These are phyloP conservation scores for Geotrichum citri-aurantii DNA, from an alignment of 1,139 yeast genomes.

Conservation along the genomic window DNA sequence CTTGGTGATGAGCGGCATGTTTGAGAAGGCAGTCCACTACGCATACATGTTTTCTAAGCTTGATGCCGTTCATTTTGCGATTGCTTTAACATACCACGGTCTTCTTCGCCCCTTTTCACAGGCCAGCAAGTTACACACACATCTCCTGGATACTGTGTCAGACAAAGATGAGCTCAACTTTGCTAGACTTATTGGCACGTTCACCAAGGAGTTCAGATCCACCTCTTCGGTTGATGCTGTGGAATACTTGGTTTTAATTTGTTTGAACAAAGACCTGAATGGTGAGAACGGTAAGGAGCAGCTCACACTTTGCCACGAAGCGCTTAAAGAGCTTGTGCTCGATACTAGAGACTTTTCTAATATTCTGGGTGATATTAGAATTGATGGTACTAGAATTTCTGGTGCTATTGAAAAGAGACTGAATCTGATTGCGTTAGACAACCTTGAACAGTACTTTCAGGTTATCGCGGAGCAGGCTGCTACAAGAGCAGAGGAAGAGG, in stretches of 20 bases:
- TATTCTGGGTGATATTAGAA: conserved; percentile 71
- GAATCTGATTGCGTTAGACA: conserved; percentile 54
- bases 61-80: conserved; percentile 86
- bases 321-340: conserved; percentile 75
- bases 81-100: conserved; percentile 73
- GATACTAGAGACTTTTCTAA: conserved; percentile 81
- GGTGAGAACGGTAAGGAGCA: conserved; percentile 28
- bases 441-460: conserved; percentile 50
- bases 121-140: background rate
- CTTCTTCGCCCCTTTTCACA: conserved; percentile 47
- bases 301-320: conserved; percentile 62
- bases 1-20: conserved; percentile 68
- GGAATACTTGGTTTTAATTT: conserved; percentile 73
- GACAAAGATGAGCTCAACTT: conserved; percentile 33
- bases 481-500: conserved; percentile 83
- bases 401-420: conserved; percentile 83
- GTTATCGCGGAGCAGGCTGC: conserved; percentile 84
- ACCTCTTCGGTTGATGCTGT: conserved; percentile 89
- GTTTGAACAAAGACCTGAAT: conserved; percentile 42
- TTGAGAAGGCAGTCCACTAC: conserved; percentile 74
- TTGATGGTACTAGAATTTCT: conserved; percentile 71
- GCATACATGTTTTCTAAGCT: conserved; percentile 64
- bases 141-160: conserved; percentile 20
- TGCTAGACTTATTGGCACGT: conserved; percentile 38
- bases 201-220: conserved; percentile 74